Conservation (phyloP, 2,329 filamentous ascomycete species). For the Aspergillus latus region DNA sequence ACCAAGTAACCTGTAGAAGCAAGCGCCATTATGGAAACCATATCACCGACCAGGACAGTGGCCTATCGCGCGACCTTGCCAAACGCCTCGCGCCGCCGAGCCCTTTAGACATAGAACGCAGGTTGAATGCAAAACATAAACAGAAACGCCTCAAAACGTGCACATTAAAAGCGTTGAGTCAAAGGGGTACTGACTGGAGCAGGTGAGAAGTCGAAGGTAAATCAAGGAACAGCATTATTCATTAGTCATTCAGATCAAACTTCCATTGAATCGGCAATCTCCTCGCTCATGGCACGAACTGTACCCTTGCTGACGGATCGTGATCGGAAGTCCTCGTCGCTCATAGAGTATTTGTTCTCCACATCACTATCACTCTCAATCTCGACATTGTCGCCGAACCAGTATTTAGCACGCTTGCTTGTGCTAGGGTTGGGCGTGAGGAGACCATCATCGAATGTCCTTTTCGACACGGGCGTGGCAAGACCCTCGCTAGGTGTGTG, state of each 20-base stretch:
- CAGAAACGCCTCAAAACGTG: slow-evolving; percentile 13
- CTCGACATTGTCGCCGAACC: slow-evolving; percentile 70
- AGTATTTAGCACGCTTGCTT: slow-evolving; percentile 81
- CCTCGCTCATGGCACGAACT: slow-evolving; percentile 54
- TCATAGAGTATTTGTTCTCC: slow-evolving; percentile 34
- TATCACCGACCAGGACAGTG: slow-evolving; percentile 11
- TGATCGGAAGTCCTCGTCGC: slow-evolving; percentile 44
- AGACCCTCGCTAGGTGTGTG: slow-evolving; percentile 59
- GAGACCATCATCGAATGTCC: slow-evolving; percentile 50
- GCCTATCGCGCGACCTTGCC: slow-evolving; percentile 17
- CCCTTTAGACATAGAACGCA: slow-evolving; percentile 19
- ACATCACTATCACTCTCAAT: slow-evolving; percentile 45
- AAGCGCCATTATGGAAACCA: background rate
- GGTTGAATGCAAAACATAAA: slow-evolving; percentile 24
- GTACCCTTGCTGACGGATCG: slow-evolving; percentile 44
- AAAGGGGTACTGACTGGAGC: slow-evolving; percentile 5
- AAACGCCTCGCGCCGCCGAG: slow-evolving; percentile 21
- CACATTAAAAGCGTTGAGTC: slow-evolving; percentile 1
- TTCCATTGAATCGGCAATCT: slow-evolving; percentile 55
- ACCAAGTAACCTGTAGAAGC: background rate
- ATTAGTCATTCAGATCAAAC: slow-evolving; percentile 37
- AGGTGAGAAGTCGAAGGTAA: slow-evolving; percentile 2
- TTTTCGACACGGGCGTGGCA: slow-evolving; percentile 45
- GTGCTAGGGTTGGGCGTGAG: slow-evolving; percentile 57
- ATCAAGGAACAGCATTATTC: slow-evolving; percentile 19